phyloP scores from a whole-genome alignment of 2,329 filamentous ascomycete genomes.

The Hortaea sp. region DNA sequence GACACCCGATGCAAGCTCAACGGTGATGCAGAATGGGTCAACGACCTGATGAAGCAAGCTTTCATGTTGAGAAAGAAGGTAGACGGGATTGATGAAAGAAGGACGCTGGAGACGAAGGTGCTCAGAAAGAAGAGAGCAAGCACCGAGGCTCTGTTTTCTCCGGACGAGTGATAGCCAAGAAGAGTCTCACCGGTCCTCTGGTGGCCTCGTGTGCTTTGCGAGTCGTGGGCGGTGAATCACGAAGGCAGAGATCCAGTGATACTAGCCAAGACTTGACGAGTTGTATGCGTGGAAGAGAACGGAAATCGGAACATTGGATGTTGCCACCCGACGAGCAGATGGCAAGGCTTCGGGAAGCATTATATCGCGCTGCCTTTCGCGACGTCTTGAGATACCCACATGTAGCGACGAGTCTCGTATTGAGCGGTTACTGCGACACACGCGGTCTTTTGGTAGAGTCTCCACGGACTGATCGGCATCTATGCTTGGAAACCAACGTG shows the following conservation, averaged over 20 bases:
- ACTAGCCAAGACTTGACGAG: too few species aligned
- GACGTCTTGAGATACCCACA: too few species aligned
- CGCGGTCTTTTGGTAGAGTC: too few species aligned
- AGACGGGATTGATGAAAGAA: constrained; percentile 16
- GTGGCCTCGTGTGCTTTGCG: not conserved
- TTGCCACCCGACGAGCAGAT: too few species aligned
- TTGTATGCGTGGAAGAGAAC: not conserved
- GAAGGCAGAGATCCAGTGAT: too few species aligned
- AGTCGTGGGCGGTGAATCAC: not conserved
- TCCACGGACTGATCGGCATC: too few species aligned
- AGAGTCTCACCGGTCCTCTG: not conserved
- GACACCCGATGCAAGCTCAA: constrained; percentile 6
- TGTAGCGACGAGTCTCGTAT: too few species aligned
- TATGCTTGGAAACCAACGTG: too few species aligned
- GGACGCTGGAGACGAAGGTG: constrained; percentile 12
- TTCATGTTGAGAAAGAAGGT: constrained; percentile 19
- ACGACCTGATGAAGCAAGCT: constrained; percentile 20
- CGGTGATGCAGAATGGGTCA: constrained; percentile 15
- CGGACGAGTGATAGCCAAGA: not conserved
- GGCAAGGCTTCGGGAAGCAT: not conserved
- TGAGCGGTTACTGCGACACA: too few species aligned
- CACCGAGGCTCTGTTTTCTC: constrained; percentile 6
- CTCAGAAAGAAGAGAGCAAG: constrained; percentile 5
- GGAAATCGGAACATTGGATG: not conserved
- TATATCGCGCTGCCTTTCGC: not conserved